Percentiles rank a stretch among this genome's conserved stretches.
These are phyloP conservation scores for Aphanoascus verrucosus DNA, from an alignment of 2,329 filamentous ascomycete genomes.

Conservation along the genomic window DNA sequence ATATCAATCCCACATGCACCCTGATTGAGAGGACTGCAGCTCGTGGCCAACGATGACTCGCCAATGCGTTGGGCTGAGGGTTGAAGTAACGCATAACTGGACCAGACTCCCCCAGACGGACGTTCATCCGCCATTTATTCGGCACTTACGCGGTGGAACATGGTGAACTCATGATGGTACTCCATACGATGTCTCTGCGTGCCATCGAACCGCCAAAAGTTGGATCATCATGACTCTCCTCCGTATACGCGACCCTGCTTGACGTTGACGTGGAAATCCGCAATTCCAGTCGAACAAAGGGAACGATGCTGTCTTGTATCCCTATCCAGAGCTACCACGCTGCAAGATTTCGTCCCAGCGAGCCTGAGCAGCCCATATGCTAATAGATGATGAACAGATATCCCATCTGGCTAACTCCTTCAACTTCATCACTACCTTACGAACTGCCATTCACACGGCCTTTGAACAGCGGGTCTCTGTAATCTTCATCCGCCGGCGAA, in stretches of 20 bases:
- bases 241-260: neutral
- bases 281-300: neutral
- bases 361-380: neutral
- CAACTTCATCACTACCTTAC: too few species aligned
- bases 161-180: neutral
- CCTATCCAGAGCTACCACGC: constrained; percentile 9
- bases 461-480: neutral
- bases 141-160: neutral
- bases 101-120: neutral
- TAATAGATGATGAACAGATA: neutral
- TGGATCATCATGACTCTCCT: neutral
- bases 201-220: neutral
- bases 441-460: neutral
- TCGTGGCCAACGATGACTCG: constrained; percentile 9
- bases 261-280: neutral
- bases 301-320: neutral
- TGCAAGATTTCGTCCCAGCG: neutral
- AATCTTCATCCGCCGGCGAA: neutral
- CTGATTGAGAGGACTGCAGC: neutral
- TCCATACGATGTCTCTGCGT: neutral
- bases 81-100: neutral
- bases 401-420: too few species aligned
- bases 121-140: constrained; percentile 2
- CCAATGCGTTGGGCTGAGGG: neutral
- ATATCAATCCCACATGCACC: neutral